A percentile compares a stretch with the other conserved stretches of the same genome.
phyloP scores from a whole-genome alignment of 768 basidiomycete genomes.

The Termitomyces sp. region DNA sequence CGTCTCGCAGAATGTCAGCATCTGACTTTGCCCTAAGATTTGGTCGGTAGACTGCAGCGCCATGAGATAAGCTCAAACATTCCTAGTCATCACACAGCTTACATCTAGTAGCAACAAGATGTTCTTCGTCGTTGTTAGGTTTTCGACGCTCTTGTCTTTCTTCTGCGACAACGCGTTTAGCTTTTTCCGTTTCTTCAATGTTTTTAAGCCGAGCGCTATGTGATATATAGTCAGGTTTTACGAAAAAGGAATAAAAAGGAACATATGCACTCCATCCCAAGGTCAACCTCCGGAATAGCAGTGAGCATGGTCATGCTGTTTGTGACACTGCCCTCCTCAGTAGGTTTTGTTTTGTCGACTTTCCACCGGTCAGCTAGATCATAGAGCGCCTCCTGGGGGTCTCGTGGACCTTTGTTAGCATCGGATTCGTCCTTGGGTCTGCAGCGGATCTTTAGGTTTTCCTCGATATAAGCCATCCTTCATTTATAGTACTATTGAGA shows the following conservation, averaged over 20 bases:
- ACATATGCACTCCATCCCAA: slow-evolving; percentile 93
- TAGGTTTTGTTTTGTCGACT: slow-evolving; percentile 48
- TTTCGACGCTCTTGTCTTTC: slow-evolving; percentile 58
- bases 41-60: slow-evolving; percentile 71
- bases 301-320: slow-evolving; percentile 95
- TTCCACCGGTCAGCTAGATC: slow-evolving; percentile 66
- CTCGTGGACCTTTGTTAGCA: slow-evolving; percentile 40
- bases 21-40: slow-evolving; percentile 82
- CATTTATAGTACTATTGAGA: neutral
- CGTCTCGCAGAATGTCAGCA: slow-evolving; percentile 81
- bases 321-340: slow-evolving; percentile 90
- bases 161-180: slow-evolving; percentile 82
- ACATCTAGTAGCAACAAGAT: slow-evolving; percentile 88
- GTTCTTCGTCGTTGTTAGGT: slow-evolving; percentile 64
- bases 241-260: neutral
- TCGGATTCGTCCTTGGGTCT: slow-evolving; percentile 44
- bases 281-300: slow-evolving; percentile 95
- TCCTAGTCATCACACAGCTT: slow-evolving; percentile 23
- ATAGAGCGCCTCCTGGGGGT: slow-evolving; percentile 79
- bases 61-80: slow-evolving; percentile 1
- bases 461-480: slow-evolving; percentile 98
- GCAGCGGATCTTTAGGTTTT: slow-evolving; percentile 77
- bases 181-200: slow-evolving; percentile 97
- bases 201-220: slow-evolving; percentile 85
- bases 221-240: neutral